Conservation (phyloP, 1,139 yeast genomes). For the Suhomyces terraborum region DNA sequence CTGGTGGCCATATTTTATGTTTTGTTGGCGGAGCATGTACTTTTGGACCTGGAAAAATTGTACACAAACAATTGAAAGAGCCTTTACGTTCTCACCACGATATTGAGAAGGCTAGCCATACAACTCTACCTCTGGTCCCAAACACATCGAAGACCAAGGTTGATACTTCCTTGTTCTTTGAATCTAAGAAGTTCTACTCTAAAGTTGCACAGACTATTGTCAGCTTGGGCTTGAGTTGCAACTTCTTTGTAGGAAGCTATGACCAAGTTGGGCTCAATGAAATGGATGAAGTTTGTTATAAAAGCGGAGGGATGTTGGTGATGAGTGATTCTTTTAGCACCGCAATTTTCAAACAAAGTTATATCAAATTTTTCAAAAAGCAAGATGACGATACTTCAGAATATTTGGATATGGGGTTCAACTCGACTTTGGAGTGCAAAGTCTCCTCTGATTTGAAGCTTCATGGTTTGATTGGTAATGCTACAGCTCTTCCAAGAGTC, state of each 20-base stretch:
- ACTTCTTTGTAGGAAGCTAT: constrained; percentile 62
- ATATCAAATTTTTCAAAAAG: constrained; percentile 51
- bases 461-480: constrained; percentile 63
- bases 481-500: constrained; percentile 41
- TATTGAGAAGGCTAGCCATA: constrained; percentile 44
- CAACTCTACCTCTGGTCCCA: constrained; percentile 34
- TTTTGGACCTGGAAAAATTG: constrained; percentile 57
- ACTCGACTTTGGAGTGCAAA: constrained; percentile 60
- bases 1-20: constrained; percentile 63
- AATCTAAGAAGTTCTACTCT: constrained; percentile 47
- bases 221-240: constrained; percentile 53
- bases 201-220: constrained; percentile 43
- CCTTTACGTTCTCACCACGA: constrained; percentile 64
- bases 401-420: constrained; percentile 52
- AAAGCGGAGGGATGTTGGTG: constrained; percentile 64
- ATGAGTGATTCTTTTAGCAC: constrained; percentile 66
- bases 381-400: constrained; percentile 29
- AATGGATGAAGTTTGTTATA: constrained; percentile 59
- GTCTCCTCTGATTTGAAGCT: constrained; percentile 50
- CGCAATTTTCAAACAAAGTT: constrained; percentile 66
- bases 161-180: constrained; percentile 34
- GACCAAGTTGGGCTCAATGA: constrained; percentile 69
- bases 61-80: constrained; percentile 48
- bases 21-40: constrained; percentile 65
- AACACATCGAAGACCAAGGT: constrained; percentile 33